A percentile compares a stretch with the other conserved stretches of the same genome.
These are phyloP conservation scores for Durusdinium trenchii DNA, from an alignment of 73 alveolate genomes.

Conservation along the genomic window DNA sequence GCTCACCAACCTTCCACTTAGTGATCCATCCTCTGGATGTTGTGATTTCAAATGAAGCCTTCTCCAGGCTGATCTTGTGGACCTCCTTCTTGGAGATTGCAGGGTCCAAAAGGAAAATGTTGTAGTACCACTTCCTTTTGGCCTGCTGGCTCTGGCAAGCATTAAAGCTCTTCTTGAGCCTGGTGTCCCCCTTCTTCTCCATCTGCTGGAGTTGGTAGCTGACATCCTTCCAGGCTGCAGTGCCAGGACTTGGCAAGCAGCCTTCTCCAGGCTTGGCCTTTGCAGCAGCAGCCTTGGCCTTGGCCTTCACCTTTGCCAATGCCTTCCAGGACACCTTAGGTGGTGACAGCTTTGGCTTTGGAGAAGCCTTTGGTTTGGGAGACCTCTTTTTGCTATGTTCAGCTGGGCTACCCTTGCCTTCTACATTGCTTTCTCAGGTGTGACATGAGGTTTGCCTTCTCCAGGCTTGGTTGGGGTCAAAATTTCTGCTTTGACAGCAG, in stretches of 20 bases:
- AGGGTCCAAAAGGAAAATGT: conserved; percentile 26
- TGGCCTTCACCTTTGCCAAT: no score
- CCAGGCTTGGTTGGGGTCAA: neutral
- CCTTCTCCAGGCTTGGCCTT: no score
- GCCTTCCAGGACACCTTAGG: neutral
- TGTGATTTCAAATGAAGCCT: neutral
- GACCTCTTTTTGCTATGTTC: no score
- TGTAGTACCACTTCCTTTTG: neutral
- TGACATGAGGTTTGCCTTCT: no score
- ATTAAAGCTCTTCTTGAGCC: neutral
- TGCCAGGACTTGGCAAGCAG: neutral
- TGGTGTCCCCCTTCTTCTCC: neutral
- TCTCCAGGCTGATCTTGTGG: conserved; percentile 39
- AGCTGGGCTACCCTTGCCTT: neutral
- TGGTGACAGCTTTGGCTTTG: neutral
- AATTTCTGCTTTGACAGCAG: neutral
- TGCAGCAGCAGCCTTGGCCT: no score
- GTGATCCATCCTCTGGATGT: conserved; percentile 15
- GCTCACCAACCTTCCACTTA: neutral
- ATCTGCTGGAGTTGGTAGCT: neutral
- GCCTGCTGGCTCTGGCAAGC: neutral
- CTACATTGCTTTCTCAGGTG: neutral
- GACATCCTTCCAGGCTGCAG: conserved; percentile 34
- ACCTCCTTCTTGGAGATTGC: neutral
- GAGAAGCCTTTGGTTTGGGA: neutral